Evolutionary conservation across 1,139 yeast species (phyloP), one percentile per base, ranked within the genome.

Genomic region (Debaryomyces sp.): DNA sequence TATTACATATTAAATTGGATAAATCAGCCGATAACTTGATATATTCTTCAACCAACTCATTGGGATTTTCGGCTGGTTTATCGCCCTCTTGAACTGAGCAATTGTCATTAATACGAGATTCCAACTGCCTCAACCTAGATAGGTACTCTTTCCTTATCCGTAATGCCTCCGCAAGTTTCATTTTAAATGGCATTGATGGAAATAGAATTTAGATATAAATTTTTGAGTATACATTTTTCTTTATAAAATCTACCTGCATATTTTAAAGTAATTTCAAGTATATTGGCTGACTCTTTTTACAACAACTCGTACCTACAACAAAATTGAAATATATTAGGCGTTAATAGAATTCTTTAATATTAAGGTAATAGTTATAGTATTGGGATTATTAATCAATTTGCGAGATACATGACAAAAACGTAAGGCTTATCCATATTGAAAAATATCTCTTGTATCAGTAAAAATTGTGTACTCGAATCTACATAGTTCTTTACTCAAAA

Each of bases 81-180:
- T 55, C 61, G 17, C 56, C 59, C 27, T 57, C 60, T 30, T 57
- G 60, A 9, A 53, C 50, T 34, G 53, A 51, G 17, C 51, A 50
- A 34, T 49, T 54, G 12, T 47, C 48, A 44, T 37, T 46, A 3
- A 57, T 54, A 23, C 59, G 45, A 18, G n/a, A 5, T 26, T 46
- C 46, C 35, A 57, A 41, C 15, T 48, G 47, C 5, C 13, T 24
- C 12, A 55, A 22, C 12, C 42, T 49, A 15, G 45, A 44, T 21
- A 44, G 15, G 27, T 49, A 50, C 15, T 55, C 59, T 22, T 49
- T 46, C 44, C 59, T 37, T 23, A 56, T 21, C 45, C 60, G 47
- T 38, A 57, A 53, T 4, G 56, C 59, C 47, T 57, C 58, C 4
- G 57, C 57, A 33, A 55, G 46, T 49, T 50, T 54, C 57, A 55